Conservation (phyloP, 805 yeast species). For the Yamadazyma nakazawae region DNA sequence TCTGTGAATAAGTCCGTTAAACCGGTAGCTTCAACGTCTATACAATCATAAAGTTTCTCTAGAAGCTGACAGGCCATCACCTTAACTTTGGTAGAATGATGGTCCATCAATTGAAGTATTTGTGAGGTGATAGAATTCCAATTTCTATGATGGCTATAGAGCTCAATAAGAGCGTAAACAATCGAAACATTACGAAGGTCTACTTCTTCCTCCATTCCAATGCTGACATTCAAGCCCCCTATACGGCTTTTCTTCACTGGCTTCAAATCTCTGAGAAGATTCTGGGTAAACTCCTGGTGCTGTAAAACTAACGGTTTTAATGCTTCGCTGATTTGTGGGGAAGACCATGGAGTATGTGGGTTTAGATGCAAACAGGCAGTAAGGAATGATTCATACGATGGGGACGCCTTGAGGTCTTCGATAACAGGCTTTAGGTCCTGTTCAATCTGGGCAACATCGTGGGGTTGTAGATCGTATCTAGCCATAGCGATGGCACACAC, state of each 20-base stretch:
- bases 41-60: neutral
- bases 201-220: constrained; percentile 2
- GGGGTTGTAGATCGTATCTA: neutral
- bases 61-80: constrained; percentile 18
- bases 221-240: constrained; percentile 7
- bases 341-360: constrained; percentile 5
- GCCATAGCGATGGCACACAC: neutral
- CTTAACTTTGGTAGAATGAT: constrained; percentile 27
- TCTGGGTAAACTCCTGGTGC: neutral
- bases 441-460: neutral
- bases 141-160: constrained; percentile 9
- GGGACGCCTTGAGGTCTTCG: neutral
- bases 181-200: constrained; percentile 15
- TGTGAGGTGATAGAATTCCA: constrained; percentile 32
- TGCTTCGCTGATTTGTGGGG: neutral
- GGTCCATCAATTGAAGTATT: constrained; percentile 33
- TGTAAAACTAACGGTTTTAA: neutral
- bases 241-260: constrained; percentile 3
- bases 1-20: constrained; percentile 25
- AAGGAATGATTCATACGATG: neutral
- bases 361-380: constrained; percentile 1
- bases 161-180: constrained; percentile 20
- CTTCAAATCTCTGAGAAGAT: constrained; percentile 1
- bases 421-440: neutral
- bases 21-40: constrained; percentile 20